Evolutionary conservation across 2,329 filamentous ascomycete species (phyloP), one percentile per base, ranked within the genome.

Genomic region (Emmonsiellopsis sp.): DNA sequence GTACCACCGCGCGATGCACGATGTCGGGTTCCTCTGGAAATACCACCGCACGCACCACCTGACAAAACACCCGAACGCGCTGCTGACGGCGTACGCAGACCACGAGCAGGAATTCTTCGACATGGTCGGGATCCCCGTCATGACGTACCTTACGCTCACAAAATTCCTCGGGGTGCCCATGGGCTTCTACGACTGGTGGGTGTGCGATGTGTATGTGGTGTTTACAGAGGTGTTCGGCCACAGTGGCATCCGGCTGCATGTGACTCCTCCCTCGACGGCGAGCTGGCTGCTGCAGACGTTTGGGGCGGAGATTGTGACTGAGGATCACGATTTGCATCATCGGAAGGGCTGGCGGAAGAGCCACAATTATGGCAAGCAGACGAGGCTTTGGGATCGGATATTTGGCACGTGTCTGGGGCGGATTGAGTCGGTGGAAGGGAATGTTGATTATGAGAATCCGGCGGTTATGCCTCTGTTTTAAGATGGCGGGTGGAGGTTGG

Each of bases 181-280:
- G 68, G 72, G 70, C 1, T 76, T 76, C 57, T 75, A 75, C 48
- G 73, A 75, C 42, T 73, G 70, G 71, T 76, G 73, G 73, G 57
- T 76, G 15, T 76, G 73, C 58, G 69, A 74, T 50, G 64, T 72
- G 51, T 76, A 73, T 50, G 62, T 76, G 32, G 63, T 72, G 10
- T 76, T 67, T 58, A 59, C 70, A 11, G 72, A 74, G 53, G 50
- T 73, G 16, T 35, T 62, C 30, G 71, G 72, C 3, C 72, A 74
- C 49, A 70, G 65, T 32, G 71, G 72, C 1, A 53, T 75, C 11
- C 68, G 73, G 1, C 48, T 75, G 8, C 66, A 67, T 47, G 59
- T 65, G 0, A 65, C 63, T 0, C 64, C 69, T 0, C 70, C 73
- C 0, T 65, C 64, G 1, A 65, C 70, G 0, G 54, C 72, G 16